Conservation (phyloP, 257 asterid genomes). For the Salvia splendens region DNA sequence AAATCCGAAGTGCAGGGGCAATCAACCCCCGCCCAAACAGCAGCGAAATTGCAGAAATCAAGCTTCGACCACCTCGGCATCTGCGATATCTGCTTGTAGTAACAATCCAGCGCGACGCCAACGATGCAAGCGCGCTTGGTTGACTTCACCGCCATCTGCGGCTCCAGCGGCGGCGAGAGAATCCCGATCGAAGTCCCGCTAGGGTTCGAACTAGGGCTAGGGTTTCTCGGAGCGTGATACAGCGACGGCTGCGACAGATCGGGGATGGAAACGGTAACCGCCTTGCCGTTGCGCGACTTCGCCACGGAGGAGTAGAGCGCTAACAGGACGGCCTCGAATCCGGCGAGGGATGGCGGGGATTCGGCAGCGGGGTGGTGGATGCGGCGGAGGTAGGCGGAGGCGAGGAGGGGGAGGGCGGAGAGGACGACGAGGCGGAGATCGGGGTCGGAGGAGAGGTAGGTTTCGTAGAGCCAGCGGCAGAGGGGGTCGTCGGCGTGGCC, state of each 20-base stretch:
- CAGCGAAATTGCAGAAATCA: slow-evolving; percentile 66
- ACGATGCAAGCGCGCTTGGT: slow-evolving; percentile 89
- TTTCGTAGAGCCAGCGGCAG: slow-evolving; percentile 96
- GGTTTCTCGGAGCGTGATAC: slow-evolving; percentile 69
- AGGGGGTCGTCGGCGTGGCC: slow-evolving; percentile 79
- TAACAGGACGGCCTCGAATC: slow-evolving; percentile 86
- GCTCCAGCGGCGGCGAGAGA: slow-evolving; percentile 72
- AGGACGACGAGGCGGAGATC: slow-evolving; percentile 87
- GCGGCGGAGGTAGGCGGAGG: slow-evolving; percentile 66
- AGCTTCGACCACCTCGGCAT: slow-evolving; percentile 91
- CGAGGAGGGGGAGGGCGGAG: slow-evolving; percentile 65
- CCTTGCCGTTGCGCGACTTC: slow-evolving; percentile 74
- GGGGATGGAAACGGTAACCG: slow-evolving; percentile 65
- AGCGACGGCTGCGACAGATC: slow-evolving; percentile 92
- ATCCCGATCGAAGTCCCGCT: slow-evolving; percentile 51
- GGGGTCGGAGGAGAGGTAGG: slow-evolving; percentile 68
- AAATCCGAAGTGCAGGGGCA: slow-evolving; percentile 78
- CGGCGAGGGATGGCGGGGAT: slow-evolving; percentile 53
- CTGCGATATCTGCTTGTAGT: slow-evolving; percentile 78
- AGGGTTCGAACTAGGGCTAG: slow-evolving; percentile 40
- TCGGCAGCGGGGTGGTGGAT: slow-evolving; percentile 56
- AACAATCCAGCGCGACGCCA: slow-evolving; percentile 85
- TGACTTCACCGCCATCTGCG: slow-evolving; percentile 85
- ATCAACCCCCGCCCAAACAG: slow-evolving; percentile 82
- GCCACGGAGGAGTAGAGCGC: slow-evolving; percentile 75